Evolutionary conservation across 148 eudicot species (phyloP).

Genomic region (Persicaria maculosa): DNA sequence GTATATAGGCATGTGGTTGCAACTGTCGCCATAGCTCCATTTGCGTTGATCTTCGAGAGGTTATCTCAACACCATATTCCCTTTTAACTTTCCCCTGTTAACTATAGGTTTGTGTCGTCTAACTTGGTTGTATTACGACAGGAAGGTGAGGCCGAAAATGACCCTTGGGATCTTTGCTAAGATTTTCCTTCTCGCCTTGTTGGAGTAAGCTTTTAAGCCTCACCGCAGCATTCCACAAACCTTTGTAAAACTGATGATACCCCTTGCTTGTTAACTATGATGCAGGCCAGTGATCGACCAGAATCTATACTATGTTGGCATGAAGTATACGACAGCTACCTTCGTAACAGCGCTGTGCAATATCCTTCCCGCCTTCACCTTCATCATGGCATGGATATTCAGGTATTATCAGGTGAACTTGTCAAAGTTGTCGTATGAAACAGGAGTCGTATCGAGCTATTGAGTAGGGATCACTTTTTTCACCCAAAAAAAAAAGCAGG

Average conservation of each 20-base stretch:
- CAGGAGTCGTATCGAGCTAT: no score
- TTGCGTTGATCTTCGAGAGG: constrained; percentile 39
- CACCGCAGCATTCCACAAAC: neutral
- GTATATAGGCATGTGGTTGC: constrained; percentile 69
- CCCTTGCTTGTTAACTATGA: neutral
- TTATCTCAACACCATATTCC: neutral
- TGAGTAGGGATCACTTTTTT: no score
- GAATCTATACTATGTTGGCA: constrained; percentile 64
- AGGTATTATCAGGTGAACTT: constrained; percentile 28
- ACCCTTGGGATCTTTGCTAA: constrained; percentile 45
- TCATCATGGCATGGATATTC: constrained; percentile 68
- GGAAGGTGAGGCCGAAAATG: constrained; percentile 80
- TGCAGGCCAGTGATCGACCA: constrained; percentile 83
- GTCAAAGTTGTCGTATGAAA: no score
- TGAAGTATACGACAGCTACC: constrained; percentile 71
- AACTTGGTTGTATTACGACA: constrained; percentile 20
- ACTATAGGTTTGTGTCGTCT: neutral
- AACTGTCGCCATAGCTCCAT: constrained; percentile 50
- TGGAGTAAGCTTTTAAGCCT: constrained; percentile 43
- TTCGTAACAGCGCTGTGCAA: constrained; percentile 60
- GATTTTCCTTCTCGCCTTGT: constrained; percentile 50
- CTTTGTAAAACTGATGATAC: neutral
- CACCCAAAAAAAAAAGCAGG: neutral
- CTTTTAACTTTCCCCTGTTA: neutral
- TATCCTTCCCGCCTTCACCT: constrained; percentile 69